A percentile compares a stretch with the other conserved stretches of the same genome.
These are phyloP conservation scores for Rhamnella rubrinervis DNA, from an alignment of 331 rosid species.

Conservation along the genomic window DNA sequence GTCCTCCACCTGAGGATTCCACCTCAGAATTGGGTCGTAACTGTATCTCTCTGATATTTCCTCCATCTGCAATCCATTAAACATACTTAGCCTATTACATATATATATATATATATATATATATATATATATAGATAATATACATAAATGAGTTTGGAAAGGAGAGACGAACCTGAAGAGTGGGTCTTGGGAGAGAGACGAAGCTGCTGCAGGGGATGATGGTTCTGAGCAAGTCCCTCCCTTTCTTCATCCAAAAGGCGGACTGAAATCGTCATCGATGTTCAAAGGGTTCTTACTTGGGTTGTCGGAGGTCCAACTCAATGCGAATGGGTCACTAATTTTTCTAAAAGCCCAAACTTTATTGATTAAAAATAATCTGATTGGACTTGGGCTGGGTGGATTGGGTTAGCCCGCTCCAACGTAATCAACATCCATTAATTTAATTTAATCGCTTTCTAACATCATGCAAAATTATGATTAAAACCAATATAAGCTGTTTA, in stretches of 20 bases:
- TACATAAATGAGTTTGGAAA: background rate
- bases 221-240: constrained; percentile 51
- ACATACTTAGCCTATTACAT: too few relatives aligned
- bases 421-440: too few relatives aligned
- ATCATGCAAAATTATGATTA: too few relatives aligned
- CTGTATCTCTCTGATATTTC: constrained; percentile 51
- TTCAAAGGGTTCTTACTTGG: background rate
- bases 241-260: constrained; percentile 72
- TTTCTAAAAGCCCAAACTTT: constrained; percentile 19
- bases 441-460: too few relatives aligned
- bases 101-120: too few relatives aligned
- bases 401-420: too few relatives aligned
- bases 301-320: background rate
- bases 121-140: background rate
- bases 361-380: too few relatives aligned
- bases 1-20: constrained; percentile 63
- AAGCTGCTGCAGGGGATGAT: constrained; percentile 18
- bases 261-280: background rate
- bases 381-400: too few relatives aligned
- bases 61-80: constrained; percentile 37
- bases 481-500: too few relatives aligned
- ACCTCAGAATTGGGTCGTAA: constrained; percentile 53
- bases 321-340: background rate
- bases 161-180: constrained; percentile 18
- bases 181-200: constrained; percentile 24